These are phyloP conservation scores for Coleophoma crateriformis DNA, from an alignment of 2,329 filamentous ascomycete species.

Conservation along the genomic window DNA sequence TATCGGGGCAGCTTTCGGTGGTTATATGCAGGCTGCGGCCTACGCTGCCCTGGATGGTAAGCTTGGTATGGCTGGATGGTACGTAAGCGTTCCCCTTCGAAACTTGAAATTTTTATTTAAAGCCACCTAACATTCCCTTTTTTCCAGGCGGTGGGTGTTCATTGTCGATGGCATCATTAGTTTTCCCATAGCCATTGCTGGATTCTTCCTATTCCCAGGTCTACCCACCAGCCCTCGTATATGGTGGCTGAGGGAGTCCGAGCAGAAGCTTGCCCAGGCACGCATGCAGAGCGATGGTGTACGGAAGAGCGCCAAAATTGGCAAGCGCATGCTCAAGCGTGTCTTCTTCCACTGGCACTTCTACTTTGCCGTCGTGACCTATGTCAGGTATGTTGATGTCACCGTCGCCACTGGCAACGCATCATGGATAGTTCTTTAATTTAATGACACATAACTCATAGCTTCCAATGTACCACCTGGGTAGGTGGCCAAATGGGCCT, in stretches of 20 bases:
- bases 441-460: no score
- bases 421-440: no score
- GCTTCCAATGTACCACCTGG: neutral
- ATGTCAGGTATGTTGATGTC: neutral
- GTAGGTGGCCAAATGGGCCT: neutral
- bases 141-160: constrained; percentile 19
- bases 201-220: constrained; percentile 7
- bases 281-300: constrained; percentile 7
- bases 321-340: constrained; percentile 13
- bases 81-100: constrained; percentile 29
- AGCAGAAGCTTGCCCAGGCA: constrained; percentile 12
- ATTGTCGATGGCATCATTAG: constrained; percentile 18
- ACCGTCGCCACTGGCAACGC: no score
- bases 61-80: constrained; percentile 31
- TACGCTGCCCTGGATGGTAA: constrained; percentile 3
- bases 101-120: neutral
- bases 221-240: constrained; percentile 12
- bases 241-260: constrained; percentile 11
- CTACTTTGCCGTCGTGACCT: constrained; percentile 2
- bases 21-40: constrained; percentile 26
- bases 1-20: constrained; percentile 3
- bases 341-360: constrained; percentile 24
- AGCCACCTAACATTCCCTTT: neutral
- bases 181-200: constrained; percentile 14
- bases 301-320: constrained; percentile 4